Percentiles rank a stretch among this genome's conserved stretches.
Evolutionary conservation across 495 filamentous ascomycete species (phyloP).

Genomic region (Xylaria nigripes): DNA sequence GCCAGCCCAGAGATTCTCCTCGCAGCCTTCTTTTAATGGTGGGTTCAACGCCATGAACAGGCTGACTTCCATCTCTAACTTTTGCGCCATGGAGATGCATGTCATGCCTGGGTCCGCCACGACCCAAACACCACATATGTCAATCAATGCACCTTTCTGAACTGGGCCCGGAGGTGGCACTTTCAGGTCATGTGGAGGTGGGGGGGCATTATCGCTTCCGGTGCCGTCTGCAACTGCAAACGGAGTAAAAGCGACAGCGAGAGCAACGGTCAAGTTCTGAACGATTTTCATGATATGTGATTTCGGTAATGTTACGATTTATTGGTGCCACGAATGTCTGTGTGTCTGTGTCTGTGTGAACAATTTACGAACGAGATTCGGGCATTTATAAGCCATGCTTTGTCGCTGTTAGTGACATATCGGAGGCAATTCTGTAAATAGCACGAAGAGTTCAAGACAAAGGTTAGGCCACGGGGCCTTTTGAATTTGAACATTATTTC

Average conservation of each 20-base stretch:
- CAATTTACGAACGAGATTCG: background rate
- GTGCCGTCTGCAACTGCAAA: background rate
- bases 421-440: background rate
- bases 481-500: background rate
- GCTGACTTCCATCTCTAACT: background rate
- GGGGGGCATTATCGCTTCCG: background rate
- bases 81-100: background rate
- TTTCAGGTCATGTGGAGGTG: background rate
- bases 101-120: background rate
- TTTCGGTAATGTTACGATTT: too few species aligned
- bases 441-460: background rate
- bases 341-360: background rate
- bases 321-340: background rate
- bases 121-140: background rate
- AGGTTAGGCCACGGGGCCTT: background rate
- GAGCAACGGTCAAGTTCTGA: background rate
- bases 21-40: background rate
- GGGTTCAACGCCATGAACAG: background rate
- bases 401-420: background rate
- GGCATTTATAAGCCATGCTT: background rate
- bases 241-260: background rate
- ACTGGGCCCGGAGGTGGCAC: constrained; percentile 5
- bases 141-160: background rate
- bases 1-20: background rate
- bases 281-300: background rate